Conservation (phyloP, 495 filamentous ascomycete species). For the Penicillium verhagenii region DNA sequence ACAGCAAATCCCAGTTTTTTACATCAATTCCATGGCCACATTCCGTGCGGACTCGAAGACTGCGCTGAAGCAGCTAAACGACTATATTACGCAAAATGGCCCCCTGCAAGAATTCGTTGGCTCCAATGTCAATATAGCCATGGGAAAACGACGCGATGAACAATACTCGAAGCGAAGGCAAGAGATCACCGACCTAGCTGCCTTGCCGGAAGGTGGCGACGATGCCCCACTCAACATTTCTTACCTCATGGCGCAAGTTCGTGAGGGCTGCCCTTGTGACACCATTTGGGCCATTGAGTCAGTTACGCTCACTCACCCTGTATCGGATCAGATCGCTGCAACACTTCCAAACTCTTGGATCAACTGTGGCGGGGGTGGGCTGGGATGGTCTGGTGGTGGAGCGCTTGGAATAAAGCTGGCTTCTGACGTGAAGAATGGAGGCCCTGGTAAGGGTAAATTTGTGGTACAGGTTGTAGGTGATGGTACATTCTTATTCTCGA, state of each 20-base stretch:
- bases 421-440: constrained; percentile 56
- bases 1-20: constrained; percentile 82
- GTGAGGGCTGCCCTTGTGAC: constrained; percentile 64
- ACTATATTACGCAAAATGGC: constrained; percentile 48
- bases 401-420: constrained; percentile 88
- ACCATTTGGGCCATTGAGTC: constrained; percentile 87
- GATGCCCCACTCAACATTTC: constrained; percentile 69
- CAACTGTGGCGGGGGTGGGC: constrained; percentile 90
- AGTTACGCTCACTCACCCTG: constrained; percentile 76
- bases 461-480: constrained; percentile 93
- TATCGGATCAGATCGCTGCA: constrained; percentile 78
- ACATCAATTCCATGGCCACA: constrained; percentile 68
- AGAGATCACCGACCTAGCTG: constrained; percentile 55
- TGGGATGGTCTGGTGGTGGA: constrained; percentile 94
- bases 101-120: constrained; percentile 45
- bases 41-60: constrained; percentile 75
- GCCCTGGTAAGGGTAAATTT: constrained; percentile 71
- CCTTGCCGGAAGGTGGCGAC: constrained; percentile 47
- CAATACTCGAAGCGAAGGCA: constrained; percentile 60
- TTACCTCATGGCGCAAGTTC: constrained; percentile 66
- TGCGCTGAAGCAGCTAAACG: constrained; percentile 69
- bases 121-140: constrained; percentile 42
- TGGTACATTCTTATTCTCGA: constrained; percentile 84
- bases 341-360: constrained; percentile 80
- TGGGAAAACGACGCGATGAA: constrained; percentile 57